Conservation (phyloP, 805 yeast species). For the Starmerella sirachaensis region DNA sequence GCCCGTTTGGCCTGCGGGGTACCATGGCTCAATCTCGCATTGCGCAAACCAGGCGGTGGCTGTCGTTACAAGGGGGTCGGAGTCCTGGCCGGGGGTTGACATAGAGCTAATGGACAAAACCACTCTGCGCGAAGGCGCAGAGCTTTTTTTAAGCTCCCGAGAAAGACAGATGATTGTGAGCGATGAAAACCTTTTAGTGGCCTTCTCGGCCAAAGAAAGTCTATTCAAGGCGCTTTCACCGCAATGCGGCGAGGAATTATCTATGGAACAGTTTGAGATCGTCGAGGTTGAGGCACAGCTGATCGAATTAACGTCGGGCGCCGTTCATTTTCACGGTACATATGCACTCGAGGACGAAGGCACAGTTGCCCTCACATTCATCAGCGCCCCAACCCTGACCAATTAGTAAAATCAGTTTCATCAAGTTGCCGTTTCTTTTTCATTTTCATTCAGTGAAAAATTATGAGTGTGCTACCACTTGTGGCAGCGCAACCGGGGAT, state of each 20-base stretch:
- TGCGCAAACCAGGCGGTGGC: conserved; percentile 6
- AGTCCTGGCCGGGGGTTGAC: conserved; percentile 10
- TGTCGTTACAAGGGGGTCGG: neutral
- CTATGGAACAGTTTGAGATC: neutral
- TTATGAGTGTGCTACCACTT: conserved; percentile 7
- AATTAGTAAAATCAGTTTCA: neutral
- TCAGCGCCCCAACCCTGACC: neutral
- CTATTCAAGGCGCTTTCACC: conserved; percentile 14
- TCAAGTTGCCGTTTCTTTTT: too few species aligned
- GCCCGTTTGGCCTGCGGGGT: conserved; percentile 12
- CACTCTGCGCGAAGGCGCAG: neutral
- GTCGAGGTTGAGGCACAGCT: neutral
- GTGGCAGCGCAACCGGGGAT: conserved; percentile 18
- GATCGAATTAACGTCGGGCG: neutral
- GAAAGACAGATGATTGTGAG: neutral
- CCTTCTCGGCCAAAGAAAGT: conserved; percentile 15
- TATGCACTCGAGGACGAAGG: neutral
- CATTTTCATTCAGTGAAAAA: neutral
- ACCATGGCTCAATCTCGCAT: conserved; percentile 13
- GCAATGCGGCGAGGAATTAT: neutral
- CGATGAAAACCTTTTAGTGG: neutral
- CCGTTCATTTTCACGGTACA: neutral
- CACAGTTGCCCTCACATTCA: conserved; percentile 1
- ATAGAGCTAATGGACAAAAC: conserved; percentile 4
- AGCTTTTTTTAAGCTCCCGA: neutral